Evolutionary conservation across 2,329 filamentous ascomycete genomes (phyloP).

Genomic region (Sporothrix brunneoviolacea): DNA sequence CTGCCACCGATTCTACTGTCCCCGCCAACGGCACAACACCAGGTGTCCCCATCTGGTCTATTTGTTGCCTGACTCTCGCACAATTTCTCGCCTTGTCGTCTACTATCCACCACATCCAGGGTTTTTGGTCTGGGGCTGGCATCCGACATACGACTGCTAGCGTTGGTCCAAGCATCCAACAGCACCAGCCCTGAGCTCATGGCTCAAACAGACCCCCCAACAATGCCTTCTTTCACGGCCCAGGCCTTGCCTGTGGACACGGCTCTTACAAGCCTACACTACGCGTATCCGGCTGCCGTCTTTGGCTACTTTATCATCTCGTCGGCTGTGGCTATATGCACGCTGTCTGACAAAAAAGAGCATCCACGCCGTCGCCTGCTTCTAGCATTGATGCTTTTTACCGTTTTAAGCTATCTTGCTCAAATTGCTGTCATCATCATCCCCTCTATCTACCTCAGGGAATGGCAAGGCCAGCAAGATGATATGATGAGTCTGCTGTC

Average conservation of each 20-base stretch:
- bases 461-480: constrained; percentile 40
- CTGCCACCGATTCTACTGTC: no score
- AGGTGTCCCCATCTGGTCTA: no score
- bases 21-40: no score
- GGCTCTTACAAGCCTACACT: constrained; percentile 43
- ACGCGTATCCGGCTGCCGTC: constrained; percentile 49
- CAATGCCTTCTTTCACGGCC: background rate
- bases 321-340: constrained; percentile 45
- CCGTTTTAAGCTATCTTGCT: constrained; percentile 40
- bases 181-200: background rate
- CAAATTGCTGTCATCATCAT: constrained; percentile 38
- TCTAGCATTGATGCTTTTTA: constrained; percentile 36
- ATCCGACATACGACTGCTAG: no score
- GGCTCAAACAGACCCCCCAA: background rate
- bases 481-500: constrained; percentile 52
- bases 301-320: constrained; percentile 52
- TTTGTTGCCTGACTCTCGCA: no score
- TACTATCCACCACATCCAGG: no score
- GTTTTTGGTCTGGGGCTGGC: no score
- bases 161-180: background rate
- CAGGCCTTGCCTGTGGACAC: constrained; percentile 20
- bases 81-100: no score
- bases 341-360: constrained; percentile 33
- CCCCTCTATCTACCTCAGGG: constrained; percentile 27
- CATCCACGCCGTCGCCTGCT: constrained; percentile 38